Percentiles rank a stretch among this genome's conserved stretches.
Conservation (phyloP, 306 rosid species). For the Citrullus amarus region DNA sequence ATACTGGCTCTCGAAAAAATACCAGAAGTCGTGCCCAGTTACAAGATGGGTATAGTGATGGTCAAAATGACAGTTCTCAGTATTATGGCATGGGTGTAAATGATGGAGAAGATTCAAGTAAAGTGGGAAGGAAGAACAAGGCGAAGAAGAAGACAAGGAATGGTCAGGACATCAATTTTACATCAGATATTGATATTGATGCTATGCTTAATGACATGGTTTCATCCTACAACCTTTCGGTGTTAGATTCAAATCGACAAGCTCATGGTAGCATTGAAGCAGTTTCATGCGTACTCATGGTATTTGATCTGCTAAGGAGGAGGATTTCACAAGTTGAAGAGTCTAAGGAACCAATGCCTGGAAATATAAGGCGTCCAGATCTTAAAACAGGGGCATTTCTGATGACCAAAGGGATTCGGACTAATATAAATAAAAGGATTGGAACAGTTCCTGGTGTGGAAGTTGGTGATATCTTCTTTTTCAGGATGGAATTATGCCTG, state of each 20-base stretch:
- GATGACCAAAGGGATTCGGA: slow-evolving; percentile 69
- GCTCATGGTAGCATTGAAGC: slow-evolving; percentile 44
- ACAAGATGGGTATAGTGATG: slow-evolving; percentile 27
- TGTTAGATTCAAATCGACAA: slow-evolving; percentile 31
- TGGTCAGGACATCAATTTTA: slow-evolving; percentile 13
- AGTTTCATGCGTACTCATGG: slow-evolving; percentile 32
- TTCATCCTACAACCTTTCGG: slow-evolving; percentile 24
- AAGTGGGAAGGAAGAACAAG: slow-evolving; percentile 24
- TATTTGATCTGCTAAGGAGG: slow-evolving; percentile 56
- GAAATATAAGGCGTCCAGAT: slow-evolving; percentile 64
- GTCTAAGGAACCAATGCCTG: slow-evolving; percentile 31
- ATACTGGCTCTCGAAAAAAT: slow-evolving; percentile 19
- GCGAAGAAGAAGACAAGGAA: slow-evolving; percentile 27
- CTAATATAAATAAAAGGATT: slow-evolving; percentile 45
- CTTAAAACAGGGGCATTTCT: slow-evolving; percentile 52
- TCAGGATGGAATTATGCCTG: slow-evolving; percentile 73
- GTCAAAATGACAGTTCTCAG: slow-evolving; percentile 13
- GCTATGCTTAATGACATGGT: slow-evolving; percentile 33
- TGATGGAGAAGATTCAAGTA: slow-evolving; percentile 30
- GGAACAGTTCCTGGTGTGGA: slow-evolving; percentile 82
- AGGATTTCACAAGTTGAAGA: slow-evolving; percentile 63
- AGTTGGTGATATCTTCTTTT: slow-evolving; percentile 81
- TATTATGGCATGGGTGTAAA: slow-evolving; percentile 12
- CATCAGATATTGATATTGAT: slow-evolving; percentile 41
- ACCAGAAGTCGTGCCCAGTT: slow-evolving; percentile 33